Base-by-base conservation (phyloP, 2,329 filamentous ascomycete genomes). In the Fusarium humuli region DNA sequence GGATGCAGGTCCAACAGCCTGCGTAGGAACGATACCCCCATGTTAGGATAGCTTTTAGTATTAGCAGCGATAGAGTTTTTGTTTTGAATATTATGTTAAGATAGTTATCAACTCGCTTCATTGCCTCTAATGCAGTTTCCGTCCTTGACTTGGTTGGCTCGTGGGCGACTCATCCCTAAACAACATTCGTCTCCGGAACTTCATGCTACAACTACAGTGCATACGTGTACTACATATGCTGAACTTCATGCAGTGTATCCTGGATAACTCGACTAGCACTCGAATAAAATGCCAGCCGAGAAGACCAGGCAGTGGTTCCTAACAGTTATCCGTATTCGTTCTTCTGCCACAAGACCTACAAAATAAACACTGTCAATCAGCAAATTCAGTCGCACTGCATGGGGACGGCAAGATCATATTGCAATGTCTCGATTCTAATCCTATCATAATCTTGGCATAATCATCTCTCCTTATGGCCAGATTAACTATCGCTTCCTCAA, bases 11-110 rank as follows among this genome's bases (percentile, higher is more conserved):
- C 65, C 68, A 72, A 71, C 69, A 73, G 56, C 68, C 65, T 55
- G 60, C 55, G 67, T 73, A 73, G 72, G 52, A 68, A 70, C 72
- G 55, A 70, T 72, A 59, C 68, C 65, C 69, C 72, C 69, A 44
- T 70, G 54, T 72, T 74, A 74, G 70, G 67, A 71, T 63, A 62
- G 61, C 50, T 57, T 63, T 56, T 49, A 64, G 37, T 61, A 67
- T 60, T 57, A 67, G 64, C 65, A 57, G 64, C 67, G 55, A 41
- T 69, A 62, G 53, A 66, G 23, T 55, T 32, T 56, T 42, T 46
- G 32, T 32, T 67, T 53, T 61, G 32, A 67, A 61, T 50, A 29
- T 61, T 29, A 9, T 45, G 23, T 67, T 27, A 23, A 42, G 53
- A 29, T n/a, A 13, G 16, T 13, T 40, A 12, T 46, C 30, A 23